Base-by-base conservation (phyloP, 768 basidiomycete species). In the Dictyophora rubrovolvata region DNA sequence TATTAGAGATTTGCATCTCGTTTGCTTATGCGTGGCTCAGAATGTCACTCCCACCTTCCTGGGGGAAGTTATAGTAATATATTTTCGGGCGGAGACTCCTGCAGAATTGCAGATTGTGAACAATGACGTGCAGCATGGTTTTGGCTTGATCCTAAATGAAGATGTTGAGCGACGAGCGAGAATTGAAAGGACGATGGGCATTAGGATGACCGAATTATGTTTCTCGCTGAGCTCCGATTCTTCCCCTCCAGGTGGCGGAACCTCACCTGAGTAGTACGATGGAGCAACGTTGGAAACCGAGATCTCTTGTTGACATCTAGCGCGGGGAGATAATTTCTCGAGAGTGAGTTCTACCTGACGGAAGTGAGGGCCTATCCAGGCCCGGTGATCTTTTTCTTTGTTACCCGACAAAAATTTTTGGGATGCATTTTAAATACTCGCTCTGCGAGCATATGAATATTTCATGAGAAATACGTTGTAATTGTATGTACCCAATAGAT, bases 1-100 rank as follows among this genome's bases (percentile, higher is more conserved):
- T 59, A 59, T 59, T 59, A 59, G 57, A 59, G 57, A 59, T 52
- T 52, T 17, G 28, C 52, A 16, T 59, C 57, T 59, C 50, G 49
- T 20, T 33, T 59, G n/a, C 57, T 59, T 22, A 35, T 59, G 46
- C 11, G 1, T 6, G 36, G 54, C 22, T 42, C 28, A 9, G 10
- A 14, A n/a, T 12, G 42, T 42, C 14, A n/a, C n/a, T 42, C 4
- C 4, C 12, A 42, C 12, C 42, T 14, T 42, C 42, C 42, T 42
- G 42, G 42, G n/a, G n/a, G 42, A 42, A 42, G 42, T 42, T 9
- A 42, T 4, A n/a, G 42, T 42, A 28, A 7, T 28, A 28, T 42
- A 14, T 12, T 42, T 42, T 42, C n/a, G 14, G 42, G 42, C 42
- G 42, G 42, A 42, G 46, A 23, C 46, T 22, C n/a, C 55, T 49